A percentile compares a stretch with the other conserved stretches of the same genome.
Conservation (phyloP, 1,139 yeast genomes). For the Candida anutae region DNA sequence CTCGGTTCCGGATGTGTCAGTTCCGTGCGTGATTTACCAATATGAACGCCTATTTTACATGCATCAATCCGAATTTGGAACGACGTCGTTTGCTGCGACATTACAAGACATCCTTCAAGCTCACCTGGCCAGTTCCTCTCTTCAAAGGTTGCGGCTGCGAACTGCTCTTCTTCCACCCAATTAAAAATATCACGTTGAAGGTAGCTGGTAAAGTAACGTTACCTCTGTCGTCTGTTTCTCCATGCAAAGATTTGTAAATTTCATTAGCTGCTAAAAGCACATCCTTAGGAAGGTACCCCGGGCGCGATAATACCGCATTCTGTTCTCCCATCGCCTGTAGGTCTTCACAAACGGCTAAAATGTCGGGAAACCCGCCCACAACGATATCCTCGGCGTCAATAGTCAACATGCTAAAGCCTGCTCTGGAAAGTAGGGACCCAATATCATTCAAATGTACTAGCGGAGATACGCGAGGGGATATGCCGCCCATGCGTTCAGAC, state of each 20-base stretch:
- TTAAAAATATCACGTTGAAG: constrained; percentile 69
- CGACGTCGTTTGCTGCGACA: too few species aligned
- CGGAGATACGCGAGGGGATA: constrained; percentile 76
- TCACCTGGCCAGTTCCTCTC: constrained; percentile 65
- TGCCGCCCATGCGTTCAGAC: constrained; percentile 69
- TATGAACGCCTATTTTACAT: too few species aligned
- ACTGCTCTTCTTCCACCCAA: constrained; percentile 79
- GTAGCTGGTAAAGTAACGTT: constrained; percentile 50
- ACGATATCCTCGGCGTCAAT: constrained; percentile 80
- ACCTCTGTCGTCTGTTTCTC: constrained; percentile 45
- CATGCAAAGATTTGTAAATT: constrained; percentile 66
- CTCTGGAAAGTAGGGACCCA: constrained; percentile 63
- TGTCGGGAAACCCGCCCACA: constrained; percentile 72
- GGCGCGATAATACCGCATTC: constrained; percentile 56
- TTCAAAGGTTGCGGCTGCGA: constrained; percentile 65
- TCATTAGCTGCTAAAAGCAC: constrained; percentile 68
- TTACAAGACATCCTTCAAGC: constrained; percentile 53
- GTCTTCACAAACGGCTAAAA: constrained; percentile 60
- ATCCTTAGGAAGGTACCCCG: constrained; percentile 53
- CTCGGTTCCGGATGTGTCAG: too few species aligned
- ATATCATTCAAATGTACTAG: constrained; percentile 73
- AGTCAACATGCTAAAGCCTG: constrained; percentile 74
- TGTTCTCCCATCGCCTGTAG: constrained; percentile 81
- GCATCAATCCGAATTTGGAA: too few species aligned
- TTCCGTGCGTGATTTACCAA: too few species aligned